Evolutionary conservation across 2,329 filamentous ascomycete genomes (phyloP).

Genomic region (Alternaria brassicae): DNA sequence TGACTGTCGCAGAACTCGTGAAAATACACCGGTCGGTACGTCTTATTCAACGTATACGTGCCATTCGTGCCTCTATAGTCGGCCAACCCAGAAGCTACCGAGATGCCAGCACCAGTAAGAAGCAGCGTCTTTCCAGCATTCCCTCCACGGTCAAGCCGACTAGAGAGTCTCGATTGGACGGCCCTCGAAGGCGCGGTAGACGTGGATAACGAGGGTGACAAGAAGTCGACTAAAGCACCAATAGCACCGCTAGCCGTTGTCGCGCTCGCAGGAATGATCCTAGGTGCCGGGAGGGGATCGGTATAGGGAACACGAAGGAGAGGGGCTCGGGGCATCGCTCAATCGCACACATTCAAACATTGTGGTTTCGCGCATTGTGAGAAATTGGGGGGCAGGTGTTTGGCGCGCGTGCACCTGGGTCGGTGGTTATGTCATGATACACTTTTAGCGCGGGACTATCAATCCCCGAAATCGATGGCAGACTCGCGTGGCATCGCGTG

Average conservation of each 20-base stretch:
- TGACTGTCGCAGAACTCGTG: conserved; percentile 85
- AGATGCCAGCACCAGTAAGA: conserved; percentile 86
- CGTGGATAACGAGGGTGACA: conserved; percentile 58
- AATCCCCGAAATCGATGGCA: neutral
- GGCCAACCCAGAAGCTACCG: conserved; percentile 88
- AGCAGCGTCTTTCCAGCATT: conserved; percentile 65
- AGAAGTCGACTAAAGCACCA: conserved; percentile 77
- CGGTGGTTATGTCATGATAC: conserved; percentile 24
- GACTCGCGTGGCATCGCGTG: neutral
- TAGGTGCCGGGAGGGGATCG: conserved; percentile 76
- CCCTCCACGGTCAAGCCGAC: conserved; percentile 14
- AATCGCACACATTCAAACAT: conserved; percentile 13
- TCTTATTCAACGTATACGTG: conserved; percentile 90
- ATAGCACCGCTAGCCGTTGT: conserved; percentile 75
- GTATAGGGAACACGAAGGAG: conserved; percentile 92
- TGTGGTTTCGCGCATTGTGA: conserved; percentile 11
- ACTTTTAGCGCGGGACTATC: conserved; percentile 10
- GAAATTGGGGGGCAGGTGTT: neutral
- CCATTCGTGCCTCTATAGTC: conserved; percentile 91
- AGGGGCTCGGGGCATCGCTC: conserved; percentile 57
- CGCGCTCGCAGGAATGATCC: conserved; percentile 76
- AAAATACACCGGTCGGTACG: conserved; percentile 90
- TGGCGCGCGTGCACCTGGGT: neutral
- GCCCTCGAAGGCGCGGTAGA: conserved; percentile 20
- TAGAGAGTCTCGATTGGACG: conserved; percentile 11